Conservation (phyloP, 2,329 filamentous ascomycete species). For the Claviceps pusilla region DNA sequence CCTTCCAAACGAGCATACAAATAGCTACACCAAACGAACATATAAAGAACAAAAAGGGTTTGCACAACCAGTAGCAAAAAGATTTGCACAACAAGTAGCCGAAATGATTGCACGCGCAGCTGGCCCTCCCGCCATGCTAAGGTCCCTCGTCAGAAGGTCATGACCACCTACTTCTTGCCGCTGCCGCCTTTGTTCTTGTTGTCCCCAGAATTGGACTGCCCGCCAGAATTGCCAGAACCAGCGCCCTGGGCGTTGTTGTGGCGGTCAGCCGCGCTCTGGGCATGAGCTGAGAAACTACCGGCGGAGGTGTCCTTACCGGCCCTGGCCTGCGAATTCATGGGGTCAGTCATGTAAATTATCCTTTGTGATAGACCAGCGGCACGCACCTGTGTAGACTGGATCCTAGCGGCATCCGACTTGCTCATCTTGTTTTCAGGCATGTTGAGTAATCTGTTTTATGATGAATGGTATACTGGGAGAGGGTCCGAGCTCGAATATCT, state of each 20-base stretch:
- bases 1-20: no score
- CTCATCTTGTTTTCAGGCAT: neutral
- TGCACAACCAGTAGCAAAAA: neutral
- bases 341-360: neutral
- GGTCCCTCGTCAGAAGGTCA: neutral
- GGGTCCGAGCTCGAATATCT: neutral
- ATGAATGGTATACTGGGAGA: neutral
- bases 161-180: neutral
- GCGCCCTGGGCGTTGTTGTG: neutral
- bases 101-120: neutral
- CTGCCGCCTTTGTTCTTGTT: no score
- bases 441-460: neutral
- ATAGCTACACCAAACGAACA: neutral
- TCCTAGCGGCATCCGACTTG: neutral
- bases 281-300: neutral
- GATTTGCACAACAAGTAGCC: neutral
- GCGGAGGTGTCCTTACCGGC: neutral
- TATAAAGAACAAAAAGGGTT: no score
- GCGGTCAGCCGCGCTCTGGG: conserved; percentile 3
- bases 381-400: neutral
- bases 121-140: neutral
- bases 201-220: neutral
- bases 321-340: neutral
- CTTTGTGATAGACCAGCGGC: neutral
- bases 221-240: no score